Percentiles rank a stretch among this genome's conserved stretches.
Evolutionary conservation across 495 filamentous ascomycete genomes (phyloP).

Genomic region (Annulohypoxylon bovei): DNA sequence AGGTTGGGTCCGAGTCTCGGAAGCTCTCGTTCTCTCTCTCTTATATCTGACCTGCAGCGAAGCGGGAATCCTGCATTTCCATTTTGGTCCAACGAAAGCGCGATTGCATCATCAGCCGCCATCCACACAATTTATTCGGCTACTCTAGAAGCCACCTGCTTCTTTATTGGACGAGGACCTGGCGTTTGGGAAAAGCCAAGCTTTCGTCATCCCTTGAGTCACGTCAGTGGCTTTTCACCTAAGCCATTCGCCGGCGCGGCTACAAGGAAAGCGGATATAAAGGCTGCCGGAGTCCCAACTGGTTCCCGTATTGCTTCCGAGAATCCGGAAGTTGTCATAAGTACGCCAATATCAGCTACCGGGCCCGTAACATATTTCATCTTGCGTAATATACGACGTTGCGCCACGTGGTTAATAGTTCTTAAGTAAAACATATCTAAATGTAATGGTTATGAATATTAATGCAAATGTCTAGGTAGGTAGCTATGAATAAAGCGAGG

Average conservation of each 20-base stretch:
- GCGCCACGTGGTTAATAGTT: no score
- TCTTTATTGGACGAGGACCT: conserved; percentile 28
- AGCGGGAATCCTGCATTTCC: conserved; percentile 9
- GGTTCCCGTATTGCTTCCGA: not conserved
- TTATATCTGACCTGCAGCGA: conserved; percentile 14
- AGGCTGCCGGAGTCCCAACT: not conserved
- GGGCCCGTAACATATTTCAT: not conserved
- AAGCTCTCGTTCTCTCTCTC: conserved; percentile 19
- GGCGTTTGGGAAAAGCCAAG: conserved; percentile 26
- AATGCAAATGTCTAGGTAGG: no score
- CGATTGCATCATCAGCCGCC: conserved; percentile 40
- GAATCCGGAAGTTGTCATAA: not conserved
- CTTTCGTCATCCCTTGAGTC: conserved; percentile 2
- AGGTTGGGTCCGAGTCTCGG: conserved; percentile 19
- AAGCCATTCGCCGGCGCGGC: conserved; percentile 2
- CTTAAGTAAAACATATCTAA: no score
- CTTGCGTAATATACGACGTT: not conserved
- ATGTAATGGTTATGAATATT: no score
- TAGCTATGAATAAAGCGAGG: no score
- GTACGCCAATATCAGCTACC: not conserved
- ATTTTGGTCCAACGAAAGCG: conserved; percentile 17
- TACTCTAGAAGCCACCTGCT: conserved; percentile 6
- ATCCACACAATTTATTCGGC: conserved; percentile 13
- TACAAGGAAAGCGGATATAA: conserved; percentile 6
- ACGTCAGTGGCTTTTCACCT: conserved; percentile 11